Conservation (phyloP, 2,329 filamentous ascomycete genomes). For the Talaromyces sp. region DNA sequence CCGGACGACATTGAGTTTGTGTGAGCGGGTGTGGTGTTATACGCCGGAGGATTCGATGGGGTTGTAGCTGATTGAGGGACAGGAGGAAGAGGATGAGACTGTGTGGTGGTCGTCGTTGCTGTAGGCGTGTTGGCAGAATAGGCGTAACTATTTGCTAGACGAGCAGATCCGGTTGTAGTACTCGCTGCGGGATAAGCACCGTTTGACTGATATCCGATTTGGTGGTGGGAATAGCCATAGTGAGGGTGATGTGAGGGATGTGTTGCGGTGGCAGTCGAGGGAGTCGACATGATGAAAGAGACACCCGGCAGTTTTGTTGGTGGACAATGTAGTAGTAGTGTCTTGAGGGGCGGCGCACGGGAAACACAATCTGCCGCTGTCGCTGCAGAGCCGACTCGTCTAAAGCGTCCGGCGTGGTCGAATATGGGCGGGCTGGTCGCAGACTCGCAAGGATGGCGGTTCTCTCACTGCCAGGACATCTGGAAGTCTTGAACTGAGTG, state of each 20-base stretch:
- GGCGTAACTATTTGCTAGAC: conserved; percentile 43
- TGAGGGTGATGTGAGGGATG: conserved; percentile 65
- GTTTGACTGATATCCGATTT: conserved; percentile 52
- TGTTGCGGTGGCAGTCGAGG: conserved; percentile 71
- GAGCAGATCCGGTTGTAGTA: conserved; percentile 37
- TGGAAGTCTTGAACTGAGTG: conserved; percentile 21
- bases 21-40: conserved; percentile 18
- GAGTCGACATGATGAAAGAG: conserved; percentile 67
- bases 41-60: conserved; percentile 31
- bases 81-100: conserved; percentile 28
- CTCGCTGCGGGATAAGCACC: conserved; percentile 44
- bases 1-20: conserved; percentile 40
- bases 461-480: conserved; percentile 25
- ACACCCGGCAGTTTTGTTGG: not conserved
- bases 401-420: not conserved
- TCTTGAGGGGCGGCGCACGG: conserved; percentile 5
- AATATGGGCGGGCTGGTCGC: not conserved
- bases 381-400: not conserved
- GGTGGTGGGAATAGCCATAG: conserved; percentile 59
- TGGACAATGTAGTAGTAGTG: not conserved
- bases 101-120: conserved; percentile 26
- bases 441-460: not conserved
- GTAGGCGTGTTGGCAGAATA: conserved; percentile 38
- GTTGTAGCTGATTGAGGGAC: conserved; percentile 37
- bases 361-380: conserved; percentile 1